Evolutionary conservation across 2,329 filamentous ascomycete species (phyloP).

Genomic region (Amphichorda felina): DNA sequence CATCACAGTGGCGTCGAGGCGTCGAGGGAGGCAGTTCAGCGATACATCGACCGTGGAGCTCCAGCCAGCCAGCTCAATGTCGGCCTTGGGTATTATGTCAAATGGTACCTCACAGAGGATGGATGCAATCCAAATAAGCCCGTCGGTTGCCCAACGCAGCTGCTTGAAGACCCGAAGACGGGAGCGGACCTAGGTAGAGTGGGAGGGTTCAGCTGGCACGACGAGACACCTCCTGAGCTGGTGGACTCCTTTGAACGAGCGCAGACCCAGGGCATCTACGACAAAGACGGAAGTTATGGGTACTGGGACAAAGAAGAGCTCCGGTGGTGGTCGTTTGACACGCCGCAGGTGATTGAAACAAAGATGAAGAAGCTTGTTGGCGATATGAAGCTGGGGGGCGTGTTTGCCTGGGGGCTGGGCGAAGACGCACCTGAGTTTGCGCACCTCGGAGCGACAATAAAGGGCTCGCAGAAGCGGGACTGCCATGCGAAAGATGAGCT

Average conservation of each 20-base stretch:
- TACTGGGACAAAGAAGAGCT: constrained; percentile 49
- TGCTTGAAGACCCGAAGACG: constrained; percentile 44
- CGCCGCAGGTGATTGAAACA: constrained; percentile 40
- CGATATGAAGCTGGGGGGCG: constrained; percentile 47
- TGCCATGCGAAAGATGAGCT: constrained; percentile 14
- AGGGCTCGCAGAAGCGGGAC: constrained; percentile 9
- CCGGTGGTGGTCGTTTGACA: constrained; percentile 68
- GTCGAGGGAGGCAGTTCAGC: constrained; percentile 41
- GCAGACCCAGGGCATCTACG: constrained; percentile 33
- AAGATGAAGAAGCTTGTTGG: constrained; percentile 53
- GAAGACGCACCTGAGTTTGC: constrained; percentile 44
- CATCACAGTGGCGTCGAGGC: constrained; percentile 53
- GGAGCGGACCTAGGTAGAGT: constrained; percentile 46
- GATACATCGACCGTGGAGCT: constrained; percentile 46
- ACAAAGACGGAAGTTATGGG: constrained; percentile 54
- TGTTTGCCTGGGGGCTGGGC: constrained; percentile 66
- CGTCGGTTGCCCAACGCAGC: constrained; percentile 40
- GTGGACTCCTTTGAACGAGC: constrained; percentile 46
- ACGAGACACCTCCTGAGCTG: constrained; percentile 39
- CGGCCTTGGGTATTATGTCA: constrained; percentile 56
- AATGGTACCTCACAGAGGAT: constrained; percentile 39
- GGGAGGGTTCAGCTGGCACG: constrained; percentile 49
- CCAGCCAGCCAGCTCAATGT: constrained; percentile 42
- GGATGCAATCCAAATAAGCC: constrained; percentile 26
- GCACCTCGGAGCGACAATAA: constrained; percentile 23